Evolutionary conservation across 805 yeast species (phyloP).

Genomic region (Jamesozyma lodderae): DNA sequence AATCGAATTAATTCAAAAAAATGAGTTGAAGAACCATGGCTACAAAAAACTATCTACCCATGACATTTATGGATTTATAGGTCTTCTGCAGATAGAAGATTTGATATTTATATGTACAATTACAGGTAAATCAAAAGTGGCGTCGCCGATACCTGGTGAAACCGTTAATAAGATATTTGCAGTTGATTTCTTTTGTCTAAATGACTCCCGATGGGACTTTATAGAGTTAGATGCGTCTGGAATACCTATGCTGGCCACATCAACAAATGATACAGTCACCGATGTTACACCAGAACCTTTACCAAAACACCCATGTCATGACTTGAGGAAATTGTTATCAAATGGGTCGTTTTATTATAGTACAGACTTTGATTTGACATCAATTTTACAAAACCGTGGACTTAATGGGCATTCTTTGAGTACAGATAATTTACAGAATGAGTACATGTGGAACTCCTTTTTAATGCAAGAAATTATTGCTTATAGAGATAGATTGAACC

Average conservation of each 20-base stretch:
- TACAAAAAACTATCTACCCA: conserved; percentile 37
- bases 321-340: conserved; percentile 62
- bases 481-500: conserved; percentile 62
- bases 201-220: conserved; percentile 70
- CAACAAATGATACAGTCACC: conserved; percentile 8
- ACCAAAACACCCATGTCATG: conserved; percentile 76
- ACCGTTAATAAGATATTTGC: conserved; percentile 67
- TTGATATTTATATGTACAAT: conserved; percentile 72
- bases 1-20: conserved; percentile 39
- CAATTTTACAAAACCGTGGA: conserved; percentile 72
- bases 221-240: conserved; percentile 62
- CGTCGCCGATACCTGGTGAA: conserved; percentile 72
- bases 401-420: conserved; percentile 38
- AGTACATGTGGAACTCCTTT: conserved; percentile 95
- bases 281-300: conserved; percentile 22
- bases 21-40: conserved; percentile 30
- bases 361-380: conserved; percentile 84
- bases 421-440: conserved; percentile 56
- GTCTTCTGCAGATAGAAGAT: conserved; percentile 60
- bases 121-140: conserved; percentile 67
- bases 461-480: conserved; percentile 73
- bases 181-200: conserved; percentile 79
- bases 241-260: conserved; percentile 17
- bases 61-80: conserved; percentile 64
- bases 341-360: conserved; percentile 92